Percentiles rank a stretch among this genome's conserved stretches.
Conservation (phyloP, 129 eudicot genomes). For the carrot (Daucus carota) region DH1_v3.0 NC_030386.2:28550501-28551000, state of each 20-base stretch:
- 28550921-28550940: too few species aligned
- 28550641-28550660: not conserved
- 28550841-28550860: too few species aligned
- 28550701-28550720: not conserved
- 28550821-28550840: not conserved
- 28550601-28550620: not conserved
- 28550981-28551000: too few species aligned
- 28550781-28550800: not conserved
- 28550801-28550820: not conserved
- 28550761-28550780: not conserved
- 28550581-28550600: not conserved
- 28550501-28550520: slow-evolving; percentile 92
- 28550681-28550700: not conserved
- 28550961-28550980: too few species aligned
- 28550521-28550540: slow-evolving; percentile 98
- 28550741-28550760: not conserved
- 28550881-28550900: not conserved
- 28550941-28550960: not conserved
- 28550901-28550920: not conserved
- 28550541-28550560: slow-evolving; percentile 97
- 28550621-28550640: not conserved
- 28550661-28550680: not conserved
- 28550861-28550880: not conserved
- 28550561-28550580: slow-evolving; percentile 27
- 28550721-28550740: not conserved